Base-by-base conservation (phyloP, 192 early-diverging fungal species). In the Rhizophagus prolifer region DNA sequence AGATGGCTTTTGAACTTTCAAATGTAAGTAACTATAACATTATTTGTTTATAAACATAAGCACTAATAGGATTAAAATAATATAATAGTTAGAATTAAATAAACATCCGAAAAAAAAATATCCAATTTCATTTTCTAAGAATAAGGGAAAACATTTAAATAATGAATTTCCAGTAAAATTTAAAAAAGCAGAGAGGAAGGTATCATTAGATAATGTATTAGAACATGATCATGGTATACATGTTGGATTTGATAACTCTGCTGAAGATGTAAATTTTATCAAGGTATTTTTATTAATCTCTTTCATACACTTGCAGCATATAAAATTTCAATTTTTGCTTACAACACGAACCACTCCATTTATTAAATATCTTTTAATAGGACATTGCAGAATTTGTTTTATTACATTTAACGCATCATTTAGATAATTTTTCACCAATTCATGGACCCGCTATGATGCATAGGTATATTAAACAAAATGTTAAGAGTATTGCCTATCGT, bases 351-450 rank as follows among this genome's bases (percentile, higher is more conserved):
- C 6, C 36, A 19, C 8, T 50, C 16, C 16, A 50, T 16, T 50
- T 50, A 19, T 50, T 50, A 50, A 50, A 3, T 34, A 4, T 50
- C 3, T 66, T 38, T 70, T 62, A 21, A 21, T 75, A 91, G 87
- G 89, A 91, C 54, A 76, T 90, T n/a, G 90, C 90, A 16, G 91
- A 92, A 76, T 91, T 86, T 69, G 80, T 87, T 26, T 73, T 94
- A 14, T 74, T 85, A 38, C 93, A 94, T 77, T 65, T 94, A 36
- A 54, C 90, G 14, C 91, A 92, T 76, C 89, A 93, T 68, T 81
- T 91, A 25, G 82, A 84, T 78, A 90, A 92, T 68, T 94, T 93
- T 83, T 67, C 93, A 16, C 86, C 89, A 38, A 84, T 89, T 38
- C 80, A 87, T 81, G 93, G 93, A 2, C 82, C 93, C 8, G 85